Conservation (phyloP, 106 monocot genomes). For the Allium fistulosum region DNA sequence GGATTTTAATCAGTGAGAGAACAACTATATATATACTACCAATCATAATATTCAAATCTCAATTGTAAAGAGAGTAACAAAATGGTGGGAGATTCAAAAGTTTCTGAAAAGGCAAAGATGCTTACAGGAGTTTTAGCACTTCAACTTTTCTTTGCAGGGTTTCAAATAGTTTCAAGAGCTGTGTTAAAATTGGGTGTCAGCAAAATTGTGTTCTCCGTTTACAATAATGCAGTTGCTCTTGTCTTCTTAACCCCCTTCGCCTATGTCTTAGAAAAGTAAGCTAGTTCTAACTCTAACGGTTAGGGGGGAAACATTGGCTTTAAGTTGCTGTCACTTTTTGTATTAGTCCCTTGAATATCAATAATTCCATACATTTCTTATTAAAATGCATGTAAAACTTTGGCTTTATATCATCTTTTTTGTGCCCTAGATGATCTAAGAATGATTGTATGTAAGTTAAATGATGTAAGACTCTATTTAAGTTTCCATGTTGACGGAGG, state of each 20-base stretch:
- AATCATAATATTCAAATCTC: neutral
- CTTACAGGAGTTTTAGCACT: slow-evolving; percentile 47
- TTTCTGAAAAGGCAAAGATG: slow-evolving; percentile 57
- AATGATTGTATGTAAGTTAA: too few relatives aligned
- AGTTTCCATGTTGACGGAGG: too few relatives aligned
- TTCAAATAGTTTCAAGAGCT: slow-evolving; percentile 68
- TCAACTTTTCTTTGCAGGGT: slow-evolving; percentile 63
- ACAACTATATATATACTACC: slow-evolving; percentile 11
- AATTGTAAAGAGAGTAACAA: neutral
- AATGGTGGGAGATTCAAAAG: slow-evolving; percentile 9
- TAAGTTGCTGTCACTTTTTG: too few relatives aligned
- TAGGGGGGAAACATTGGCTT: too few relatives aligned
- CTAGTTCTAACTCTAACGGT: neutral
- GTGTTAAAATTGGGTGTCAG: slow-evolving; percentile 29
- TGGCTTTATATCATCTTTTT: too few relatives aligned
- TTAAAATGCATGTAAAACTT: too few relatives aligned
- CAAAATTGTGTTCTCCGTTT: slow-evolving; percentile 54
- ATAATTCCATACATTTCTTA: too few relatives aligned
- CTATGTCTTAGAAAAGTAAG: slow-evolving; percentile 72
- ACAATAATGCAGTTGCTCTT: slow-evolving; percentile 67
- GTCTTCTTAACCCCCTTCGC: slow-evolving; percentile 68
- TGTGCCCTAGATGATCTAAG: too few relatives aligned
- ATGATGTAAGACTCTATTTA: too few relatives aligned
- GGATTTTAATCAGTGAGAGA: neutral
- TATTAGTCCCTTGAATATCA: too few relatives aligned